Conservation (phyloP, 345 rosid genomes). For the Excoecaria cochinchinensis region DNA sequence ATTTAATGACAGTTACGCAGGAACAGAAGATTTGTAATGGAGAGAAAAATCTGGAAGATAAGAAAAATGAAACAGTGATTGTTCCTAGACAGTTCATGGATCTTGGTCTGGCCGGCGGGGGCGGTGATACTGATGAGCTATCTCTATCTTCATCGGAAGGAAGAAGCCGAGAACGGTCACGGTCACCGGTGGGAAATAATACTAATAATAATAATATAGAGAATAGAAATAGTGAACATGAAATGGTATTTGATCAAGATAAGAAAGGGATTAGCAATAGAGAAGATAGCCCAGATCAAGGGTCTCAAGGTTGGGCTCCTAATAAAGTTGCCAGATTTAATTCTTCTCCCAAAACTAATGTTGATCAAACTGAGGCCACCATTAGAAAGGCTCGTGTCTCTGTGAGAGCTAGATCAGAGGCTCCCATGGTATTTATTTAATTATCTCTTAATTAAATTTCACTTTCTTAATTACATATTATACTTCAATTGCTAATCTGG, state of each 20-base stretch:
- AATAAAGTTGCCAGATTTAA: slow-evolving; percentile 47
- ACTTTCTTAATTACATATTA: not conserved
- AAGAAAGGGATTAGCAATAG: slow-evolving; percentile 26
- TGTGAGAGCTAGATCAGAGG: slow-evolving; percentile 61
- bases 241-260: slow-evolving; percentile 17
- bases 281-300: slow-evolving; percentile 48
- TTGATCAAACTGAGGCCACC: slow-evolving; percentile 66
- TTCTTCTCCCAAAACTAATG: slow-evolving; percentile 36
- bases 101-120: slow-evolving; percentile 41
- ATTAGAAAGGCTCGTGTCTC: slow-evolving; percentile 71
- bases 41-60: slow-evolving; percentile 1
- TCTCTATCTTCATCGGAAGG: slow-evolving; percentile 50
- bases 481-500: not conserved
- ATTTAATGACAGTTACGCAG: slow-evolving; percentile 33
- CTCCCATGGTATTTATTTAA: slow-evolving; percentile 21
- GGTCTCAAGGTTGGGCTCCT: slow-evolving; percentile 25
- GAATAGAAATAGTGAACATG: slow-evolving; percentile 17
- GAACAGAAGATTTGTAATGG: slow-evolving; percentile 21
- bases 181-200: slow-evolving; percentile 36
- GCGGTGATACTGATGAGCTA: slow-evolving; percentile 35
- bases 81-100: slow-evolving; percentile 54
- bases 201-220: slow-evolving; percentile 1
- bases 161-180: slow-evolving; percentile 39
- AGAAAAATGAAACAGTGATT: slow-evolving; percentile 24
- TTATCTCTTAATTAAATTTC: no score